phyloP scores from a whole-genome alignment of 129 eudicot genomes.

The Flaveria ramosissima region DNA sequence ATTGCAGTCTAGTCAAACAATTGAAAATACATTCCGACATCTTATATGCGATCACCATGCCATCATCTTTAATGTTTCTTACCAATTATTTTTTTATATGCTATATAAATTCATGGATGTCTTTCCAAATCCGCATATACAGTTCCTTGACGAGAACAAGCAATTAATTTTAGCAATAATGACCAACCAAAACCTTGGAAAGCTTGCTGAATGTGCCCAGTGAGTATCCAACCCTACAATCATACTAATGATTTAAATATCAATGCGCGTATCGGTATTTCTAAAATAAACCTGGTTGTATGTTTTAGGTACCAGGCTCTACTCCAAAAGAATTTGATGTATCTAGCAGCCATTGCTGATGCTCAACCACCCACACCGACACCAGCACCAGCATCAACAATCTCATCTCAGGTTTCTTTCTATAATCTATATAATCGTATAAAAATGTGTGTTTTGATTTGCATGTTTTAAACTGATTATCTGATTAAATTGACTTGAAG shows the following conservation, averaged over 20 bases:
- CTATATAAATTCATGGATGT: constrained; percentile 19
- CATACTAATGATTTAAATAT: background rate
- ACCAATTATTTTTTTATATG: background rate
- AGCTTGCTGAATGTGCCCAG: constrained; percentile 98
- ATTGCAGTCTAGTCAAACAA: constrained; percentile 1
- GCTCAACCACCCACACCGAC: constrained; percentile 80
- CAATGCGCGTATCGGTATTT: background rate
- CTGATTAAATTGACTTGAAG: background rate
- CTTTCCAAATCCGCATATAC: constrained; percentile 25
- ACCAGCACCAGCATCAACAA: constrained; percentile 31
- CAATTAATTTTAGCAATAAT: constrained; percentile 80
- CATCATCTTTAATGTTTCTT: background rate
- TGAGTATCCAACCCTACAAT: constrained; percentile 42
- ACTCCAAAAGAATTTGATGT: constrained; percentile 87
- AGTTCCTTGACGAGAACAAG: constrained; percentile 96
- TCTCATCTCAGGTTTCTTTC: constrained; percentile 25
- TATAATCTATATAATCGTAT: constrained; percentile 14
- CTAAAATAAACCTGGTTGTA: constrained; percentile 3
- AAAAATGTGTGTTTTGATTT: background rate
- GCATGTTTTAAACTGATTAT: background rate
- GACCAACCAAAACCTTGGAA: constrained; percentile 92
- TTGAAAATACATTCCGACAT: background rate
- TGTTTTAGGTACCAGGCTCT: constrained; percentile 76
- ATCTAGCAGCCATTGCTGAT: constrained; percentile 90
- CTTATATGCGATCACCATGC: background rate